These are phyloP conservation scores for Fusarium stilboides DNA, from an alignment of 2,329 filamentous ascomycete species.

Conservation along the genomic window DNA sequence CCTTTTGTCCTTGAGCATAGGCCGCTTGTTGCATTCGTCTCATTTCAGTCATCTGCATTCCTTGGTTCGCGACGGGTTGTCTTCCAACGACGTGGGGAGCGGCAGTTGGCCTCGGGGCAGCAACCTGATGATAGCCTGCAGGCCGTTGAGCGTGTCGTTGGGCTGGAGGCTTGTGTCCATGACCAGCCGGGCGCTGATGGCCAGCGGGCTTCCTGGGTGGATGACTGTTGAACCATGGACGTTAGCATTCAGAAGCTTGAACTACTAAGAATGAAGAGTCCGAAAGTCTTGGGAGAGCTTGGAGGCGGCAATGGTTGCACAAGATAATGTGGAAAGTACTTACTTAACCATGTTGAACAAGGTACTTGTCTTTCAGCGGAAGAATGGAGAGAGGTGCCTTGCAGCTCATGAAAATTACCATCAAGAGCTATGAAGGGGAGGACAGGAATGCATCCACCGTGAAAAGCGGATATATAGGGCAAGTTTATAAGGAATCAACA, in stretches of 20 bases:
- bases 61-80: slow-evolving; percentile 15
- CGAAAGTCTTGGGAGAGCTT: too few species aligned
- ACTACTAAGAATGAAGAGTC: background rate
- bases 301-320: background rate
- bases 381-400: rapidly evolving
- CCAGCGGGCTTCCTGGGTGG: slow-evolving; percentile 4
- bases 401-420: rapidly evolving
- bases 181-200: background rate
- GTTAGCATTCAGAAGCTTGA: background rate
- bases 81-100: slow-evolving; percentile 17
- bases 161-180: slow-evolving; percentile 1
- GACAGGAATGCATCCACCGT: rapidly evolving
- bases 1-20: slow-evolving; percentile 2
- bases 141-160: slow-evolving; percentile 11
- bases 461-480: background rate
- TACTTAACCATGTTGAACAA: slow-evolving; percentile 10
- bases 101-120: slow-evolving; percentile 19
- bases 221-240: background rate
- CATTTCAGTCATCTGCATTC: slow-evolving; percentile 35
- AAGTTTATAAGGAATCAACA: background rate
- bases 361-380: rapidly evolving
- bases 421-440: rapidly evolving
- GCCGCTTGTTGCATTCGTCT: slow-evolving; percentile 18
- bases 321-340: background rate
- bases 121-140: slow-evolving; percentile 7